Evolutionary conservation across 2,329 filamentous ascomycete species (phyloP).

Genomic region (Orbilia javanica): DNA sequence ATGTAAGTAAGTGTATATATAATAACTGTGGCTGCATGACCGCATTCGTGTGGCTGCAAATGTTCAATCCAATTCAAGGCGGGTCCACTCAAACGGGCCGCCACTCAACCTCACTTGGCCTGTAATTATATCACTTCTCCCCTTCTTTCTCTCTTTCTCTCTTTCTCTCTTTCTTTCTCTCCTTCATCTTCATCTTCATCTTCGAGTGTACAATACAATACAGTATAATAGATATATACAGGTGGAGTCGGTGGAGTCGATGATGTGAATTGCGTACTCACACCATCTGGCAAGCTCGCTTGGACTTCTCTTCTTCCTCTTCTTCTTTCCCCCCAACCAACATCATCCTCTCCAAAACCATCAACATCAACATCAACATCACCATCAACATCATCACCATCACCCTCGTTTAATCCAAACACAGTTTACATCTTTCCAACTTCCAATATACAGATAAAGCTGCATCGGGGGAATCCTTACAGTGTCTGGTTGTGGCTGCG

Average conservation of each 20-base stretch:
- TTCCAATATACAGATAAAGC: too few species aligned
- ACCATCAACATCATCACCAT: conserved; percentile 1
- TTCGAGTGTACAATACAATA: too few species aligned
- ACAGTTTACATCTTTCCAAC: too few species aligned
- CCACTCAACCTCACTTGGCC: neutral
- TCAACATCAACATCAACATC: neutral
- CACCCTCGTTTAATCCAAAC: neutral
- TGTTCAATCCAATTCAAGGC: neutral
- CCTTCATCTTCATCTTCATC: neutral
- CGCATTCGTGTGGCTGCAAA: neutral
- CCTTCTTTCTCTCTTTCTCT: neutral
- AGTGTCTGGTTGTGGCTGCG: neutral
- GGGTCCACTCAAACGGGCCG: conserved; percentile 15
- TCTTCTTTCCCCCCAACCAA: neutral
- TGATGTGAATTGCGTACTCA: neutral
- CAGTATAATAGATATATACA: too few species aligned
- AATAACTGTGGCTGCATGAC: too few species aligned
- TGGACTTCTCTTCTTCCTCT: neutral
- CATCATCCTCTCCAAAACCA: neutral
- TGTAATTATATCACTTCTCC: neutral
- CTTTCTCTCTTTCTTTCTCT: neutral
- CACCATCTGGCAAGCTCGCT: conserved; percentile 2
- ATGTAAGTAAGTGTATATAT: too few species aligned
- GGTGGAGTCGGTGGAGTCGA: neutral
- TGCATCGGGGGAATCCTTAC: neutral